Conservation (phyloP, 2,329 filamentous ascomycete genomes). For the Colletotrichum lindemuthianum region DNA sequence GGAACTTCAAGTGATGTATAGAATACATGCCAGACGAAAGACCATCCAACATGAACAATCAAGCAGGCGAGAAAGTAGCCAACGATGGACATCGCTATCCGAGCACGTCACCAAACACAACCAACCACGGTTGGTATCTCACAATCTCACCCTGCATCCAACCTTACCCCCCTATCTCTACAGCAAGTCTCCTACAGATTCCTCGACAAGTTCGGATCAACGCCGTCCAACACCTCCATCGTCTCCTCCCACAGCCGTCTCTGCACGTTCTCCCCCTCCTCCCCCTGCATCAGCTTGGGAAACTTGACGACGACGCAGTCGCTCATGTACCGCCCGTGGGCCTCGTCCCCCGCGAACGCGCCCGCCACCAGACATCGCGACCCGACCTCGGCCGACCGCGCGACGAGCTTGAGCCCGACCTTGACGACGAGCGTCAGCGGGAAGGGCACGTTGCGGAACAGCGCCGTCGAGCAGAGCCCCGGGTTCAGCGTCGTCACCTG, state of each 20-base stretch:
- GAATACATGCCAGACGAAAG: no score
- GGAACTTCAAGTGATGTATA: no score
- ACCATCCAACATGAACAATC: no score
- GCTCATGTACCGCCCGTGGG: slow-evolving; percentile 54
- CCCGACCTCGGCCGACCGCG: slow-evolving; percentile 50
- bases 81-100: neutral
- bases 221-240: slow-evolving; percentile 51
- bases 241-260: slow-evolving; percentile 55
- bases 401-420: slow-evolving; percentile 40
- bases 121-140: slow-evolving; percentile 2
- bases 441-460: slow-evolving; percentile 48
- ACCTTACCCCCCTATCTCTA: neutral
- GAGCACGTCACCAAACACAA: neutral
- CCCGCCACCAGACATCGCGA: slow-evolving; percentile 51
- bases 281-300: slow-evolving; percentile 43
- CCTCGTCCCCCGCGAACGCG: slow-evolving; percentile 48
- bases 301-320: slow-evolving; percentile 42
- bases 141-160: slow-evolving; percentile 6
- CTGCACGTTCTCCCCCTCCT: slow-evolving; percentile 49
- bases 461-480: slow-evolving; percentile 52
- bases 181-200: slow-evolving; percentile 42
- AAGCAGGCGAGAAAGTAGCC: no score
- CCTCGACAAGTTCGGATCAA: slow-evolving; percentile 51
- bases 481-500: slow-evolving; percentile 52
- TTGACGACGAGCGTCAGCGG: slow-evolving; percentile 41